These are phyloP conservation scores for Albophoma yamanashiensis DNA, from an alignment of 2,329 filamentous ascomycete species.

Conservation along the genomic window DNA sequence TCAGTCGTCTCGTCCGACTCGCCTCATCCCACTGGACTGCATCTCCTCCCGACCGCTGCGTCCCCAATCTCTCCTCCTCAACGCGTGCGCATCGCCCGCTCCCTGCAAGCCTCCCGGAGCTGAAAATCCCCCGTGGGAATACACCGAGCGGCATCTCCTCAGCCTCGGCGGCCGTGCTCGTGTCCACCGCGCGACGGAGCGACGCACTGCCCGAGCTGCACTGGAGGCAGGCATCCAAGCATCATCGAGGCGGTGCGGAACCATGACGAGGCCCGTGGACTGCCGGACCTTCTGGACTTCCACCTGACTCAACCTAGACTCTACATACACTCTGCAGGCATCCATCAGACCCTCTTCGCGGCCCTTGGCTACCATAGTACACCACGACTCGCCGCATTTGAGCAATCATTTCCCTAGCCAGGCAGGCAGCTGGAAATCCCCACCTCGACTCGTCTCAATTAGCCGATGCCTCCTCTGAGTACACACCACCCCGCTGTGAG, in stretches of 20 bases:
- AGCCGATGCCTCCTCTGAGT: neutral
- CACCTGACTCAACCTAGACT: neutral
- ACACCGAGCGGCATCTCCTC: neutral
- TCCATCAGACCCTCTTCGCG: neutral
- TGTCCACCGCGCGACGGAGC: neutral
- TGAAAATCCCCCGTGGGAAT: neutral
- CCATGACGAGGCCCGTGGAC: neutral
- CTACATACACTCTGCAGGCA: neutral
- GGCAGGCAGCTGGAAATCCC: neutral
- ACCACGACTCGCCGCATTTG: neutral
- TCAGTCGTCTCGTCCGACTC: neutral
- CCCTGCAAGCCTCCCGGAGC: neutral
- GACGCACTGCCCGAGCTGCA: neutral
- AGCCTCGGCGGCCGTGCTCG: neutral
- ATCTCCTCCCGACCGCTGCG: neutral
- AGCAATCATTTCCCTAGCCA: neutral
- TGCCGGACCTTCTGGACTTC: neutral
- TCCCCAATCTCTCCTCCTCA: neutral
- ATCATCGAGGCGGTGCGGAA: neutral
- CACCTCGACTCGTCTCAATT: neutral
- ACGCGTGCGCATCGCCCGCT: neutral
- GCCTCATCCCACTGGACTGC: neutral
- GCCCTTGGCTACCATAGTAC: neutral
- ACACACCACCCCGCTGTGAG: neutral
- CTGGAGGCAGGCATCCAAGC: no score